Conservation (phyloP, 2,329 filamentous ascomycete species). For the Phoma sp. region DNA sequence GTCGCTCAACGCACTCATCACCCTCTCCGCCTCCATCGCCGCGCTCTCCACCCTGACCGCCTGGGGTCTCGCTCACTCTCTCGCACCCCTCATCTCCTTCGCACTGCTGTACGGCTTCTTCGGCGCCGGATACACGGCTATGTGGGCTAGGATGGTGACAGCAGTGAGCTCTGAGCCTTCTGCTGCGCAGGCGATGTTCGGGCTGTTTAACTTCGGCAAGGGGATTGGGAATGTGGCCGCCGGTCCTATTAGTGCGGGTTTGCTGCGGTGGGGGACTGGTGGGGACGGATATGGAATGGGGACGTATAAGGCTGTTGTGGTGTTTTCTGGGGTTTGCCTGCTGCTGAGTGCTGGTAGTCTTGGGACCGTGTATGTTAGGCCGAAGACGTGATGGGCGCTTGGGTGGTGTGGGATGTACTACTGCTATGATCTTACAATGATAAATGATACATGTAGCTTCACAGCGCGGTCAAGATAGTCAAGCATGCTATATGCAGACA, state of each 20-base stretch:
- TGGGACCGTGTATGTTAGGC: slow-evolving; percentile 6
- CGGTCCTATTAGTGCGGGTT: slow-evolving; percentile 55
- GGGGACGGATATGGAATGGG: slow-evolving; percentile 17
- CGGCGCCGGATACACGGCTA: slow-evolving; percentile 45
- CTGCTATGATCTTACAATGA: no score
- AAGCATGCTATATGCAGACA: no score
- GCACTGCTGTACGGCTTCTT: slow-evolving; percentile 50
- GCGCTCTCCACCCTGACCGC: slow-evolving; percentile 45
- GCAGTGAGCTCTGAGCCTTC: slow-evolving; percentile 42
- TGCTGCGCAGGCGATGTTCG: slow-evolving; percentile 51
- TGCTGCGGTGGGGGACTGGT: slow-evolving; percentile 21
- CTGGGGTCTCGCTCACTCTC: slow-evolving; percentile 51
- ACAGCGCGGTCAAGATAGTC: no score
- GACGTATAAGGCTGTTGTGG: slow-evolving; percentile 21
- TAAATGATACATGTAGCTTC: no score
- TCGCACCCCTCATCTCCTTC: slow-evolving; percentile 46
- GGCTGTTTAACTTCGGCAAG: slow-evolving; percentile 52
- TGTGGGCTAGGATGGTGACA: slow-evolving; percentile 52
- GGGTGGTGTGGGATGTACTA: not conserved
- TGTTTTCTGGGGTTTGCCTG: slow-evolving; percentile 24
- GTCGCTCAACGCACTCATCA: slow-evolving; percentile 41
- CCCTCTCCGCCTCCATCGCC: slow-evolving; percentile 37
- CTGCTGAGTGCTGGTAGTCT: slow-evolving; percentile 20
- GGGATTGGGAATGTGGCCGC: slow-evolving; percentile 57
- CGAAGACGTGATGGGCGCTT: not conserved